phyloP scores from a whole-genome alignment of 306 rosid species.

The Trifolium subterraneum region DNA sequence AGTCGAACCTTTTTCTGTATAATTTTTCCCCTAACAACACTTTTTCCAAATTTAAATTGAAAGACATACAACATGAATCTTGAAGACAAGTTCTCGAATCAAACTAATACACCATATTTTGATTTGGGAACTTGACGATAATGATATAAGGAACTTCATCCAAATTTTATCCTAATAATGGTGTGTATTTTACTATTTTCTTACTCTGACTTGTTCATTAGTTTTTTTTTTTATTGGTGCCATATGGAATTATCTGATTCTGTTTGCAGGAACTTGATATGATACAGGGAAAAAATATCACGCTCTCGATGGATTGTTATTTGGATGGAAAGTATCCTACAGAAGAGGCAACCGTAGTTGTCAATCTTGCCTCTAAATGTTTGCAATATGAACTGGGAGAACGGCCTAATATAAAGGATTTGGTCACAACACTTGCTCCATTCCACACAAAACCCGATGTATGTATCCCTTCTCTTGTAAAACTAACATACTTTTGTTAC shows the following conservation, averaged over 20 bases:
- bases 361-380: constrained; percentile 94
- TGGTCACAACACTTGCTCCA: constrained; percentile 84
- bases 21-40: too few species aligned
- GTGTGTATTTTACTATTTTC: constrained; percentile 16
- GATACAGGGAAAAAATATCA: constrained; percentile 89
- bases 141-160: constrained; percentile 1
- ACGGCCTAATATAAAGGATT: constrained; percentile 89
- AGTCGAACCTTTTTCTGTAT: too few species aligned
- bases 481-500: constrained; percentile 17
- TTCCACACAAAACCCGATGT: constrained; percentile 88
- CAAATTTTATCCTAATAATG: constrained; percentile 22
- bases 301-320: constrained; percentile 89
- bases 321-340: constrained; percentile 91
- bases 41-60: too few species aligned
- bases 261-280: constrained; percentile 92
- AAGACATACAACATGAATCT: too few species aligned
- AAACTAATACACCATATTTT: not conserved
- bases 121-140: constrained; percentile 19
- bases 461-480: constrained; percentile 44
- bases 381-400: constrained; percentile 94
- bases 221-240: constrained; percentile 26
- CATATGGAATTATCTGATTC: constrained; percentile 51
- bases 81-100: constrained; percentile 18
- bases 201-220: constrained; percentile 31
- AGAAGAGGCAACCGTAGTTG: constrained; percentile 89